Evolutionary conservation across 2,329 filamentous ascomycete genomes (phyloP).

Genomic region (Thermoascus crustaceus): DNA sequence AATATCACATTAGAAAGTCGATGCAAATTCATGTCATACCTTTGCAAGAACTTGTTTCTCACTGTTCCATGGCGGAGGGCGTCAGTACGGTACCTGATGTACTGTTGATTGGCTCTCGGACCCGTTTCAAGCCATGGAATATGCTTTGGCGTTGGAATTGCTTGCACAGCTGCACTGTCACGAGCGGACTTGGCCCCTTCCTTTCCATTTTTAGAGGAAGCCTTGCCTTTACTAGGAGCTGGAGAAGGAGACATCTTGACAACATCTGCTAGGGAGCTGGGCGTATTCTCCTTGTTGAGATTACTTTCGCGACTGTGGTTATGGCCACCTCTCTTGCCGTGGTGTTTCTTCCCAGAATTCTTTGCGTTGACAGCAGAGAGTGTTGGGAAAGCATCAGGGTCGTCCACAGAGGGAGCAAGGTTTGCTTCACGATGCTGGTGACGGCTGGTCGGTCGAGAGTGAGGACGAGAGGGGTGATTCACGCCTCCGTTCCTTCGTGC

Average conservation of each 20-base stretch:
- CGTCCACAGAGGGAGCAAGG: constrained; percentile 70
- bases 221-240: constrained; percentile 46
- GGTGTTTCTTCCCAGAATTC: constrained; percentile 72
- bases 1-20: constrained; percentile 5
- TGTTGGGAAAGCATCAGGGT: constrained; percentile 90
- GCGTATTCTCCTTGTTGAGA: constrained; percentile 57
- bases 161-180: constrained; percentile 70
- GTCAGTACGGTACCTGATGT: constrained; percentile 88
- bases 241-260: constrained; percentile 92
- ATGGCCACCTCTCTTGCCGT: constrained; percentile 82
- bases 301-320: constrained; percentile 57
- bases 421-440: constrained; percentile 59
- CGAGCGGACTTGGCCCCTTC: constrained; percentile 59
- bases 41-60: constrained; percentile 94
- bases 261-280: constrained; percentile 82
- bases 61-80: constrained; percentile 96
- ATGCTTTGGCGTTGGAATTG: constrained; percentile 80
- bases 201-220: constrained; percentile 53
- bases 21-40: constrained; percentile 43
- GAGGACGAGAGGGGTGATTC: constrained; percentile 54
- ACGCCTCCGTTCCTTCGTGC: constrained; percentile 43
- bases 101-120: constrained; percentile 80
- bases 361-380: constrained; percentile 69
- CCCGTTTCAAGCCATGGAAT: constrained; percentile 97
- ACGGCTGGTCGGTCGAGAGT: constrained; percentile 77